Base-by-base conservation (phyloP, 2,329 filamentous ascomycete genomes). In the Pseudogymnoascus sp. region DNA sequence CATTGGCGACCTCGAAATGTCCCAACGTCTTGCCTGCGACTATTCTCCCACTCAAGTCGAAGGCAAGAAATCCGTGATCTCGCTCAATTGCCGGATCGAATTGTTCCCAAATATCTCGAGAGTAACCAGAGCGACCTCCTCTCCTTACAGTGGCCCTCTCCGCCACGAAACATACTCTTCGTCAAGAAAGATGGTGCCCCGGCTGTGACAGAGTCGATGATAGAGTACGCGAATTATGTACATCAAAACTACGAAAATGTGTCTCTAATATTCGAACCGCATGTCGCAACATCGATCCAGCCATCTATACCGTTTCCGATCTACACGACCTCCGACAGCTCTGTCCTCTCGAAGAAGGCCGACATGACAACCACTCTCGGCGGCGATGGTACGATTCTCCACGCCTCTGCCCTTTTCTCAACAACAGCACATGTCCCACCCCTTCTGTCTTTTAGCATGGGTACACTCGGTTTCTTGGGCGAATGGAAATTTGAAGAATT, bases 401-500 rank as follows among this genome's bases (percentile, higher is more conserved):
- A 89, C 62, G 91, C 91, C 0, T 88, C 90, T 2, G 92, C 88
- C 59, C 80, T 96, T 4, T 97, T 95, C 74, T 90, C 90, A 61
- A 86, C 89, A 35, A 85, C 89, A 45, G 79, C 82, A 2, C 84
- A 84, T 41, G 92, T 99, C 0, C 94, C 94, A 0, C 94, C 94
- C 0, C 88, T 99, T 33, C 77, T 99, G 6, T 91, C 90, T 1
- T 99, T 99, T 70, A 95, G 91, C 71, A 96, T 99, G 90, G 94
- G 94, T 5, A 95, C 92, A 0, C 77, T 99, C 0, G 94, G 94
- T 0, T 99, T 99, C 66, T 76, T 99, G 6, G 92, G 92, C 13
- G 92, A 97, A 73, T 99, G 92, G 92, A 95, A 94, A 68, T 97
- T 97, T 71, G 79, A 80, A 5, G 92, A 97, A 68, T 90, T 95